Base-by-base conservation (phyloP, 495 filamentous ascomycete genomes). In the Neurospora africana region DNA sequence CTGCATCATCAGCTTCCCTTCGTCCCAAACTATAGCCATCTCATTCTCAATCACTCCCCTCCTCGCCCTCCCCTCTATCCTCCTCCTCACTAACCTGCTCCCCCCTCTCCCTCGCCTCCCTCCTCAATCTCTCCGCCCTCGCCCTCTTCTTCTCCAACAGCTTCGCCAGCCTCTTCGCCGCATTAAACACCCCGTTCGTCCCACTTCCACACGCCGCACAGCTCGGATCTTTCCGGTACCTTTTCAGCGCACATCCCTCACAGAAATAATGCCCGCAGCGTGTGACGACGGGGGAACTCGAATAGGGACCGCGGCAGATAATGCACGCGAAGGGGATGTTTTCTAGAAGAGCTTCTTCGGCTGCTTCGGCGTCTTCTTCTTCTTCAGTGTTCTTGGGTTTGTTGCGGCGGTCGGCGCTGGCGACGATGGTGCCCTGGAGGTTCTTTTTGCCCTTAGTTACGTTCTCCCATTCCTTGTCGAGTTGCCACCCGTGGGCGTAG, bases 191-290 rank as follows among this genome's bases (percentile, higher is more conserved):
- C 10, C 95, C 95, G 30, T 89, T 88, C 5, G 96, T 98, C 3
- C 92, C 91, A 9, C 88, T 86, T 2, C 93, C 91, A 80, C 95
- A 98, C 38, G 90, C 92, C 8, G 92, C 93, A 80, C 96, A 99
- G 4, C 87, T 86, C 13, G 93, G 93, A 74, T 91, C 90, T 72
- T 84, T 86, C 73, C 90, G 85, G 80, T 98, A 98, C 71, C 93
- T 81, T 76, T 91, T 86, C 74, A 99, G 81, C 40, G 95, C 95
- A 79, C 96, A 98, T 1, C 83, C 82, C 78, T 97, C 91, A 80
- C 95, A 99, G 74, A 98, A 99, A 77, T 98, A 98, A 79, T 98
- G 96, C 5, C 93, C 91, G 72, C 96, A 98, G 74, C 92, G 91
- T 39, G 95, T 99, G 15, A 94, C 83, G 23, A 98, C 89, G 3